phyloP scores from a whole-genome alignment of 768 basidiomycete genomes.

The Leccinum subgranulosum region DNA sequence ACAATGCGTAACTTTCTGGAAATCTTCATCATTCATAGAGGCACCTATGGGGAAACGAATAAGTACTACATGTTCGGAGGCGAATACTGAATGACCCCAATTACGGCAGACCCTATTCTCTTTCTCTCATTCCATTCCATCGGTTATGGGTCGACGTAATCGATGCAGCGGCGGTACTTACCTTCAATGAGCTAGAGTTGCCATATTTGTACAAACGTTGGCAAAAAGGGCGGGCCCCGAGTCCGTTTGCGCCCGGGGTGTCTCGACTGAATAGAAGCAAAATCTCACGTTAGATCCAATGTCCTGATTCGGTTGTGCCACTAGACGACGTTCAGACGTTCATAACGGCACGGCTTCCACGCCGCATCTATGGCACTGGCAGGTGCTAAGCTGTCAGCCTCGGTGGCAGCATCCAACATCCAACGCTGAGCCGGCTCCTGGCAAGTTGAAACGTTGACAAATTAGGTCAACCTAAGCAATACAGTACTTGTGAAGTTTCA shows the following conservation, averaged over 20 bases:
- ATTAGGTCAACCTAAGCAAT: background rate
- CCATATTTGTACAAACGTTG: background rate
- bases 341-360: background rate
- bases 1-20: background rate
- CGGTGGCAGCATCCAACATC: background rate
- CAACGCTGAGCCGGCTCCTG: background rate
- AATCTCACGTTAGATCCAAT: background rate
- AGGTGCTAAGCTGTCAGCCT: background rate
- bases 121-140: background rate
- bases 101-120: background rate
- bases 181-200: background rate
- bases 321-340: background rate
- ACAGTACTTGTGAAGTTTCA: background rate
- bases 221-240: background rate
- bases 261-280: background rate
- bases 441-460: background rate
- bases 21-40: background rate
- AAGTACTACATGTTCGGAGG: background rate
- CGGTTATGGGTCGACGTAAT: slow-evolving; percentile 13
- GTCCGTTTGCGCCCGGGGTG: background rate
- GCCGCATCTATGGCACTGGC: background rate
- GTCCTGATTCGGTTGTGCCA: background rate
- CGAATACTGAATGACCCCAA: slow-evolving; percentile 3
- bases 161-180: background rate
- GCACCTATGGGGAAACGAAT: background rate